Evolutionary conservation across 2,329 filamentous ascomycete genomes (phyloP).

Genomic region (Niveomyces coronatus): DNA sequence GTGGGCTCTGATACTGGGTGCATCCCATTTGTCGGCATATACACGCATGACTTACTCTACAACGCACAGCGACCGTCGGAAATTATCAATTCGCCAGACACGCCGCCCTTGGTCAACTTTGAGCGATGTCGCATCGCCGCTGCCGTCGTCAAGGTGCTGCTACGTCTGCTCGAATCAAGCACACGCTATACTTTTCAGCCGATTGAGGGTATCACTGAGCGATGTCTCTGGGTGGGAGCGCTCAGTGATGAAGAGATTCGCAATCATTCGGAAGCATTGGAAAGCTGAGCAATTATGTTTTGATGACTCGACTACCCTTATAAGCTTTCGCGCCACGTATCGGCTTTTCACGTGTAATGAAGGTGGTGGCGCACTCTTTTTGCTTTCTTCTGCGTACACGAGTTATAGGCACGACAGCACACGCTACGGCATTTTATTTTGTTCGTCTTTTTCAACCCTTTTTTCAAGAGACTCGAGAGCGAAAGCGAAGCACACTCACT

Average conservation of each 20-base stretch:
- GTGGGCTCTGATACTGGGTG: slow-evolving; percentile 55
- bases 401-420: too few species aligned
- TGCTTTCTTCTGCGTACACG: too few species aligned
- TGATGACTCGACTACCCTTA: not conserved
- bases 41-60: slow-evolving; percentile 75
- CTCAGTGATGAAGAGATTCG: slow-evolving; percentile 66
- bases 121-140: slow-evolving; percentile 70
- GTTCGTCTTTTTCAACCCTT: not conserved
- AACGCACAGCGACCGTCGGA: slow-evolving; percentile 71
- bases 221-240: slow-evolving; percentile 78
- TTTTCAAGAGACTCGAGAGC: too few species aligned
- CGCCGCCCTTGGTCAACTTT: slow-evolving; percentile 69
- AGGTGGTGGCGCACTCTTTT: too few species aligned
- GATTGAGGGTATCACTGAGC: slow-evolving; percentile 65
- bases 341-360: slow-evolving; percentile 6
- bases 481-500: not conserved
- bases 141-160: slow-evolving; percentile 66
- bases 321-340: not conserved
- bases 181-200: slow-evolving; percentile 63
- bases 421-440: too few species aligned
- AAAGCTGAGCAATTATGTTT: slow-evolving; percentile 20
- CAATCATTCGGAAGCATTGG: slow-evolving; percentile 38
- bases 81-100: slow-evolving; percentile 55
- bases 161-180: slow-evolving; percentile 71
- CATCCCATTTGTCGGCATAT: slow-evolving; percentile 75